A percentile compares a stretch with the other conserved stretches of the same genome.
phyloP scores from a whole-genome alignment of 306 rosid species.

The barrel medic (Medicago truncatula) region DNA sequence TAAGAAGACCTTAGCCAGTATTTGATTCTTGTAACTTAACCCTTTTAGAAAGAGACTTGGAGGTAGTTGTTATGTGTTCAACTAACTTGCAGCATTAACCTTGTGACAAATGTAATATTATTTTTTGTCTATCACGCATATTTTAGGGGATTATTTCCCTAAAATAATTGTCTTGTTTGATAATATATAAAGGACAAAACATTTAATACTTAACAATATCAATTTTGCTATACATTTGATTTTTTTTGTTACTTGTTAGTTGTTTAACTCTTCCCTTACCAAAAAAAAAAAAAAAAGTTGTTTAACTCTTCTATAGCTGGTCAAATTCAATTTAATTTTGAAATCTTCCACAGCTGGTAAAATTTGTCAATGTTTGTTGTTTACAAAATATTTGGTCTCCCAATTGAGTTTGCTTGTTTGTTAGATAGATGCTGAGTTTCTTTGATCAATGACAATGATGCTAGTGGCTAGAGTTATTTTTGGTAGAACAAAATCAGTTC shows the following conservation, averaged over 20 bases:
- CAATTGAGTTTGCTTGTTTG: not conserved
- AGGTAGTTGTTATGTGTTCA: constrained; percentile 29
- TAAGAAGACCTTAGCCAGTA: not conserved
- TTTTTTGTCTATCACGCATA: constrained; percentile 23
- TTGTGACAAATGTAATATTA: constrained; percentile 31
- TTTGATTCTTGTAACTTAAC: constrained; percentile 17
- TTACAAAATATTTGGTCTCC: not conserved
- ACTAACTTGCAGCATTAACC: constrained; percentile 29
- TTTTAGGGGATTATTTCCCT: too few species aligned
- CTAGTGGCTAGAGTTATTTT: not conserved
- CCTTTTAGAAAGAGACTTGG: not conserved
- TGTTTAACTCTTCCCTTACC: not conserved
- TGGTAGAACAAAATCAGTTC: not conserved
- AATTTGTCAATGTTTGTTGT: not conserved
- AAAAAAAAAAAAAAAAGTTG: too few species aligned
- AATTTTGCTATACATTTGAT: not conserved
- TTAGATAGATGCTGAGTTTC: not conserved
- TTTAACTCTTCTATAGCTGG: too few species aligned
- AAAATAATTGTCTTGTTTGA: not conserved
- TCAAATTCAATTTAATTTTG: too few species aligned
- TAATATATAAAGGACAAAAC: not conserved
- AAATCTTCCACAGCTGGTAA: too few species aligned
- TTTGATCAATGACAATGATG: not conserved
- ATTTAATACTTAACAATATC: not conserved
- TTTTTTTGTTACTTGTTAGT: not conserved